Evolutionary conservation across 176 grass and related monocot species (phyloP).

Genomic region (Carex pumila): DNA sequence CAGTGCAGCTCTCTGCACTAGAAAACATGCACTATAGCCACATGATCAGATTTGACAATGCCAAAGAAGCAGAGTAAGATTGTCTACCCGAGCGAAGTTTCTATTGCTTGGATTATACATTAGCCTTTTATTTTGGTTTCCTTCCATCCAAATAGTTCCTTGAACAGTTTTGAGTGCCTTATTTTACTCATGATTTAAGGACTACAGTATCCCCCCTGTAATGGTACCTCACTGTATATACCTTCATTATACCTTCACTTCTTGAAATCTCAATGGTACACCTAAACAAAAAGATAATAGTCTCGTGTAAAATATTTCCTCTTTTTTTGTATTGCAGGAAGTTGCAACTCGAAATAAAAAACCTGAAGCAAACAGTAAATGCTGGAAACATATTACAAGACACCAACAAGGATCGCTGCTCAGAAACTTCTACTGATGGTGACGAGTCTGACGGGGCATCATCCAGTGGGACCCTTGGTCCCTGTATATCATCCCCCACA

Average conservation of each 20-base stretch:
- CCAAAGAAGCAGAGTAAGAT: constrained; percentile 68
- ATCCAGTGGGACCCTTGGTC: constrained; percentile 31
- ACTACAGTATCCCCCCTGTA: not conserved
- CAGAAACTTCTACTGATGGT: constrained; percentile 83
- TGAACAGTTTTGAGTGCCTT: not conserved
- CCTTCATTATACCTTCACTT: not conserved
- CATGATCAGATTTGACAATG: constrained; percentile 86
- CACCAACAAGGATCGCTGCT: constrained; percentile 52
- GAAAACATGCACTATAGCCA: constrained; percentile 94
- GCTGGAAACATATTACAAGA: constrained; percentile 27
- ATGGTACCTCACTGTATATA: not conserved
- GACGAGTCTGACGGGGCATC: constrained; percentile 27
- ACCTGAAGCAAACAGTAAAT: constrained; percentile 55
- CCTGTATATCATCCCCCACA: not conserved
- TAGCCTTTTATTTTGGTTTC: not conserved
- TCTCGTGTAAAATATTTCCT: not conserved
- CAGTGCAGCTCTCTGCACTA: constrained; percentile 60
- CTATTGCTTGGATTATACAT: not conserved
- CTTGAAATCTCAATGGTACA: not conserved
- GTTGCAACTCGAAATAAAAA: constrained; percentile 52
- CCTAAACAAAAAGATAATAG: not conserved
- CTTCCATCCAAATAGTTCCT: not conserved
- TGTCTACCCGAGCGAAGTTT: constrained; percentile 5
- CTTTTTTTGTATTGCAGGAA: constrained; percentile 34
- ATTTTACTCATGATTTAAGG: not conserved